Percentiles rank a stretch among this genome's conserved stretches.
These are phyloP conservation scores for Echeveria elegans DNA, from an alignment of 164 flowering plant genomes.

Conservation along the genomic window DNA sequence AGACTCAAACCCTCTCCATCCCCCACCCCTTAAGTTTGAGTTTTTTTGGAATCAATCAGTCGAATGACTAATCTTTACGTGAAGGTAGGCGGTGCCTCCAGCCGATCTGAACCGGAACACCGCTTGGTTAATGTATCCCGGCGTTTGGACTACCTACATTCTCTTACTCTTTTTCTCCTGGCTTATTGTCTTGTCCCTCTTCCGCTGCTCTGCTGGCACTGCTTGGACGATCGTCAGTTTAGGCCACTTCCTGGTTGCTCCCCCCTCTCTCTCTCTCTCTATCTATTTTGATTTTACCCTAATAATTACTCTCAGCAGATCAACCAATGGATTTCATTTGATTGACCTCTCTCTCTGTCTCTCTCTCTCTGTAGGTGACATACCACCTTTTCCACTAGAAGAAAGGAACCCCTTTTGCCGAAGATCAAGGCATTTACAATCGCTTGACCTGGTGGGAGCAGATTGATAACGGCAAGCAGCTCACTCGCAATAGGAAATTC, in stretches of 20 bases:
- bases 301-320: neutral
- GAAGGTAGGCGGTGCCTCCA: constrained; percentile 31
- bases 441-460: constrained; percentile 84
- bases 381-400: constrained; percentile 63
- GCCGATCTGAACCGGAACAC: constrained; percentile 65
- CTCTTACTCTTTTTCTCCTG: constrained; percentile 58
- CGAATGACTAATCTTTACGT: constrained; percentile 30
- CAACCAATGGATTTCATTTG: neutral
- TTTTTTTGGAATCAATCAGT: neutral
- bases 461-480: constrained; percentile 60
- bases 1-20: neutral
- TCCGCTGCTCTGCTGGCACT: constrained; percentile 64
- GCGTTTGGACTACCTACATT: constrained; percentile 68
- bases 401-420: constrained; percentile 75
- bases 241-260: constrained; percentile 39
- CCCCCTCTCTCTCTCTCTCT: neutral
- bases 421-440: constrained; percentile 69
- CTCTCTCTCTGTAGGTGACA: constrained; percentile 28
- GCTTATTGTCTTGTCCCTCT: constrained; percentile 49
- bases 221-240: constrained; percentile 71
- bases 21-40: neutral
- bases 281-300: neutral
- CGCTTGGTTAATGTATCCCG: constrained; percentile 74
- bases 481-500: constrained; percentile 58
- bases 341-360: constrained; percentile 10